phyloP scores from a whole-genome alignment of 495 filamentous ascomycete species.

The Astrothelium macrocarpum region DNA sequence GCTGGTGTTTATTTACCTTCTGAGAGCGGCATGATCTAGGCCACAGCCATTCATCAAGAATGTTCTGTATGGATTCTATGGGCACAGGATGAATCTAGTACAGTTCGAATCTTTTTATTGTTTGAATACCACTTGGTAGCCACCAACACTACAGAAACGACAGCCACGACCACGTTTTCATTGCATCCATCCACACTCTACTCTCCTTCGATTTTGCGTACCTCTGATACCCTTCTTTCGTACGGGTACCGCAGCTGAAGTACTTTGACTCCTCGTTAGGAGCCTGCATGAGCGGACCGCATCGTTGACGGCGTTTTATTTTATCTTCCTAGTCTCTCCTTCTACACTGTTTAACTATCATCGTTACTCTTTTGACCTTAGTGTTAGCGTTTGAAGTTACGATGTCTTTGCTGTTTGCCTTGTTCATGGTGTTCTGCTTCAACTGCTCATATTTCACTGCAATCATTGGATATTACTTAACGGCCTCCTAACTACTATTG shows the following conservation, averaged over 20 bases:
- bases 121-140: neutral
- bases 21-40: slow-evolving; percentile 5
- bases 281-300: neutral
- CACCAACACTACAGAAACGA: neutral
- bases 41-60: neutral
- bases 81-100: neutral
- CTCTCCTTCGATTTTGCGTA: neutral
- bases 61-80: neutral
- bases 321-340: neutral
- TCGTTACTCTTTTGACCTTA: neutral
- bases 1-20: slow-evolving; percentile 18
- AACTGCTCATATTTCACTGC: neutral
- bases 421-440: neutral
- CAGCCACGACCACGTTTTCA: neutral
- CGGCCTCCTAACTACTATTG: neutral
- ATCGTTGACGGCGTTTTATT: neutral
- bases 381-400: neutral
- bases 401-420: neutral
- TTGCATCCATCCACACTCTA: neutral
- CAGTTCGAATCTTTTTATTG: neutral
- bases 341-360: neutral
- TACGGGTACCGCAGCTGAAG: neutral
- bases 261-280: neutral
- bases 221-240: neutral
- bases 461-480: neutral